Percentiles rank a stretch among this genome's conserved stretches.
These are phyloP conservation scores for Russula dissimulans DNA, from an alignment of 768 basidiomycete genomes.

Conservation along the genomic window DNA sequence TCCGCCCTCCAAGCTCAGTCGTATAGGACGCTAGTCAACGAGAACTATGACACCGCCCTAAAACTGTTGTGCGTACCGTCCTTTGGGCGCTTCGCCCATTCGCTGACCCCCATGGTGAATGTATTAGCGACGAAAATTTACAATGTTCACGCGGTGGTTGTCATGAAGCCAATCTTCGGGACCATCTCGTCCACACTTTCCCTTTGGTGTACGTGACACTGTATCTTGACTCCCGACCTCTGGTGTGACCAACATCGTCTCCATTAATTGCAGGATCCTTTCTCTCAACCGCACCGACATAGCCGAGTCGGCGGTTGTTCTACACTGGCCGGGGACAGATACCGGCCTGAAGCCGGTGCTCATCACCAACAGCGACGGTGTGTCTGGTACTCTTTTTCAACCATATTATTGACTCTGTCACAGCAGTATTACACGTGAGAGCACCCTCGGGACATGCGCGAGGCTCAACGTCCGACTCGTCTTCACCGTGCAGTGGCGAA, in stretches of 20 bases:
- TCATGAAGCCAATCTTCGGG: background rate
- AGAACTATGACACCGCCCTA: background rate
- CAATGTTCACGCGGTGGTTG: background rate
- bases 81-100: background rate
- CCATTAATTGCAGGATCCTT: background rate
- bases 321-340: constrained; percentile 5
- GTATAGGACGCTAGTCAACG: background rate
- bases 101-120: background rate
- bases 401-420: background rate
- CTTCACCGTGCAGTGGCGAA: background rate
- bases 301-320: background rate
- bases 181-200: background rate
- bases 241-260: background rate
- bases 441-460: background rate
- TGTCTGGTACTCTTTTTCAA: background rate
- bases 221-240: background rate
- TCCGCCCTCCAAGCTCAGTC: background rate
- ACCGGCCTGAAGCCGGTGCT: background rate
- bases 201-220: background rate
- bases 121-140: background rate
- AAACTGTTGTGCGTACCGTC: background rate
- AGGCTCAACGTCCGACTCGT: background rate
- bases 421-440: background rate
- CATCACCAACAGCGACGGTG: constrained; percentile 1
- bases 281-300: background rate